Percentiles rank a stretch among this genome's conserved stretches.
Evolutionary conservation across 2,329 filamentous ascomycete species (phyloP).

Genomic region (Thelonectria olida): DNA sequence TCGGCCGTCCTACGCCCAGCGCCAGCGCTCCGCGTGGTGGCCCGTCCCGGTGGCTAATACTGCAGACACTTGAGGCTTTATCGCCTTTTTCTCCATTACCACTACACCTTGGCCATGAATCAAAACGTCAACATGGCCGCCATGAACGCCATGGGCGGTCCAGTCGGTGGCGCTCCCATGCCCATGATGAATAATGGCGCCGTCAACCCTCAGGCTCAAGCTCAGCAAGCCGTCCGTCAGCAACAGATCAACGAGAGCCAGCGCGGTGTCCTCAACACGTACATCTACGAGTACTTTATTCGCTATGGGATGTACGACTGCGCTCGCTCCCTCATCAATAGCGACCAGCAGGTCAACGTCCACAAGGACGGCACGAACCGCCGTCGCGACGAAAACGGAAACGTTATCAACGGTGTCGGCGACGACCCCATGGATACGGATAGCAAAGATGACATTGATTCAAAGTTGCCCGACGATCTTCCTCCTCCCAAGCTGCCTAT

Average conservation of each 20-base stretch:
- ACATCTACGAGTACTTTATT: conserved; percentile 92
- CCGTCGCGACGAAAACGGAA: conserved; percentile 73
- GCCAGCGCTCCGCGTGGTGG: conserved; percentile 43
- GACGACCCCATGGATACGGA: conserved; percentile 87
- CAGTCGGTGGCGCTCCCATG: conserved; percentile 68
- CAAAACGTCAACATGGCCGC: conserved; percentile 71
- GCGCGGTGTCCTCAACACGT: conserved; percentile 77
- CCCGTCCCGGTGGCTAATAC: conserved; percentile 45
- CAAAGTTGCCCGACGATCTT: conserved; percentile 81
- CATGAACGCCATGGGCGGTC: conserved; percentile 75
- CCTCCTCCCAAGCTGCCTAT: conserved; percentile 76
- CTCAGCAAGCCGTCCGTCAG: conserved; percentile 45
- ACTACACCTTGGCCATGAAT: conserved; percentile 59
- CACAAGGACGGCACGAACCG: conserved; percentile 75
- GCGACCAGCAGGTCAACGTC: conserved; percentile 73
- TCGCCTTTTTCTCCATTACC: conserved; percentile 29
- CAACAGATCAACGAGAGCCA: conserved; percentile 56
- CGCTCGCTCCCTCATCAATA: conserved; percentile 76
- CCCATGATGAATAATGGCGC: conserved; percentile 73
- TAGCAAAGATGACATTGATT: conserved; percentile 77
- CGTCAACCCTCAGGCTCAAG: conserved; percentile 45
- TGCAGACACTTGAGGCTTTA: conserved; percentile 38
- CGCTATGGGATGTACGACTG: conserved; percentile 86
- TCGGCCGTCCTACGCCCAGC: conserved; percentile 42
- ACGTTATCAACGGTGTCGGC: conserved; percentile 73